Evolutionary conservation across 2,329 filamentous ascomycete species (phyloP), one percentile per base, ranked within the genome.

Genomic region (Fusarium goolgardi): DNA sequence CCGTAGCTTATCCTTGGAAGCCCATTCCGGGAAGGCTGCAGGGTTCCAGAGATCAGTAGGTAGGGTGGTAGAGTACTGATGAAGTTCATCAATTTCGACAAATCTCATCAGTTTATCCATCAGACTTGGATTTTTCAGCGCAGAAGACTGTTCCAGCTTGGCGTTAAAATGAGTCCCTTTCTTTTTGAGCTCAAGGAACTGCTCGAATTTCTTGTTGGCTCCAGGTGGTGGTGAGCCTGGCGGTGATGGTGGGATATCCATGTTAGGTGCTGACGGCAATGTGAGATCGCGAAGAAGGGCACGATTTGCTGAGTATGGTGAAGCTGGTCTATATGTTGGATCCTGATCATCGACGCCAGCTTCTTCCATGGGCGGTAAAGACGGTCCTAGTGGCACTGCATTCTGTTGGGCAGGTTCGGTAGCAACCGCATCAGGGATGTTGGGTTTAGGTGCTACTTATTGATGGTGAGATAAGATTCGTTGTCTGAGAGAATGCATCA

Each of bases 141-240:
- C 87, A 1, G 86, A 79, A 1, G 90, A 91, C 59, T 85, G 84
- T 35, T 90, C 86, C 11, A 96, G 81, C 64, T 91, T 89, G 71
- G 88, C 83, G 76, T 96, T 94, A 83, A 95, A 95, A 78, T 96
- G 92, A 18, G 89, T 83, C 6, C 90, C 90, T 66, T 90, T 87
- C 73, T 87, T 88, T 80, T 96, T 96, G n/a, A 95, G 84, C 45
- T 87, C 83, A 1, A 95, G 85, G 69, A 96, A 95, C 61, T 88
- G 87, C 65, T 88, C 85, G 71, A 95, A 90, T 72, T 93, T 94
- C 69, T 86, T 84, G 51, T 85, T 89, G 15, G 88, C 78, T 41
- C 79, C 70, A 34, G 81, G 75, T 1, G 82, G 79, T 13, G 86
- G 86, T 3, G 86, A 86, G 25, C 86, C 86, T 1, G 90, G 89